phyloP scores from a whole-genome alignment of 2,329 filamentous ascomycete genomes.

The Teratosphaeriaceae sp. region DNA sequence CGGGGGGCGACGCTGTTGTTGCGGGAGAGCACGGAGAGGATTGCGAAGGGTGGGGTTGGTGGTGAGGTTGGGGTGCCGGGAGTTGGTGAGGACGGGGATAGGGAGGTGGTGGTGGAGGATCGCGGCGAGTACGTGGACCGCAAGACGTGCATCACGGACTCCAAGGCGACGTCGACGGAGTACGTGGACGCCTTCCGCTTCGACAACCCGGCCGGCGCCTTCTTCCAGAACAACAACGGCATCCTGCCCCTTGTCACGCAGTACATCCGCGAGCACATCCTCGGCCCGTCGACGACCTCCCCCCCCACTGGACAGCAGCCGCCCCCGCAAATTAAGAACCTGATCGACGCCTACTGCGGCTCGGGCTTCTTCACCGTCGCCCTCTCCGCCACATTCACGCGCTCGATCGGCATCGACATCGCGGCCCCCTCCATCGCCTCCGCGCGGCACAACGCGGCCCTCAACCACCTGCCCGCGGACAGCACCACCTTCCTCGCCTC shows the following conservation, averaged over 20 bases:
- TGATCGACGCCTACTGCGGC: constrained; percentile 97
- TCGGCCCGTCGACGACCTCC: constrained; percentile 45
- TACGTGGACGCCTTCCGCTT: constrained; percentile 82
- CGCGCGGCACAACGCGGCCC: constrained; percentile 68
- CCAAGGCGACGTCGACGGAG: constrained; percentile 75
- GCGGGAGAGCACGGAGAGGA: constrained; percentile 73
- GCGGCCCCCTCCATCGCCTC: constrained; percentile 68
- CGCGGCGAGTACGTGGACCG: constrained; percentile 60
- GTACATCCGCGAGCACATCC: constrained; percentile 75
- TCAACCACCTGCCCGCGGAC: constrained; percentile 62
- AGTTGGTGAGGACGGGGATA: constrained; percentile 31
- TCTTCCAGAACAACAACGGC: constrained; percentile 99
- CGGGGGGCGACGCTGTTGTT: constrained; percentile 83
- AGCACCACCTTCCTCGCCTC: constrained; percentile 83
- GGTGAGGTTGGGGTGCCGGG: constrained; percentile 11
- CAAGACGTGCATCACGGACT: constrained; percentile 85
- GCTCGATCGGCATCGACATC: constrained; percentile 87
- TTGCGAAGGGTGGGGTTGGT: constrained; percentile 41
- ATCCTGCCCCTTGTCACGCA: constrained; percentile 81
- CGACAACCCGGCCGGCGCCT: constrained; percentile 84
- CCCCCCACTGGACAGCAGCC: constrained; percentile 25
- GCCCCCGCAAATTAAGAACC: constrained; percentile 59
- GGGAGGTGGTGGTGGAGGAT: constrained; percentile 49
- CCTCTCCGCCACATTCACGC: constrained; percentile 71
- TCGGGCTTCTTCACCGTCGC: constrained; percentile 96